Evolutionary conservation across 257 asterid genomes (phyloP).

Genomic region (Lycium barbarum): DNA sequence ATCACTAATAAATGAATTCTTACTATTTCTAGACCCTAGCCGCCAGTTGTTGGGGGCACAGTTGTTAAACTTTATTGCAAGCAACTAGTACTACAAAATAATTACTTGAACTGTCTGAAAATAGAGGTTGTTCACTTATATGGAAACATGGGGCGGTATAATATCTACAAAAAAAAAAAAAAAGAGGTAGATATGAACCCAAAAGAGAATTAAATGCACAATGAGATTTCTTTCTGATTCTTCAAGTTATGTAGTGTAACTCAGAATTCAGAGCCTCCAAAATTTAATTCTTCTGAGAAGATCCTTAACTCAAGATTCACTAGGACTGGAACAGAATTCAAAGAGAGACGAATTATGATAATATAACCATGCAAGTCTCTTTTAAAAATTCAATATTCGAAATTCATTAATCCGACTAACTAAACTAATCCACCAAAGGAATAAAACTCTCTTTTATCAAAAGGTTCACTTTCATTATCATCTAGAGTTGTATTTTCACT

Average conservation of each 20-base stretch:
- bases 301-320: constrained; percentile 7
- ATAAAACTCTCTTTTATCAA: too few species aligned
- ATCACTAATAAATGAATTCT: too few species aligned
- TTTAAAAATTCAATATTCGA: background rate
- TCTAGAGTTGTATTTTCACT: background rate
- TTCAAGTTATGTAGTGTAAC: constrained; percentile 1
- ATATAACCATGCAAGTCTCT: background rate
- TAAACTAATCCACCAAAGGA: too few species aligned
- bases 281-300: background rate
- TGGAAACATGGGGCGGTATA: background rate
- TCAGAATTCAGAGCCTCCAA: constrained; percentile 15
- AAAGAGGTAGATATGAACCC: background rate
- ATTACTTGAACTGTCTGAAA: background rate
- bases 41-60: constrained; percentile 8
- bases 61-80: constrained; percentile 1
- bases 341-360: background rate
- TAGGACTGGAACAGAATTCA: background rate
- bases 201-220: constrained; percentile 13
- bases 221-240: constrained; percentile 9
- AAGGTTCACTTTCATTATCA: too few species aligned
- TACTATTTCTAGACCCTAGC: background rate
- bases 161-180: background rate
- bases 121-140: background rate
- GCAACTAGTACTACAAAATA: constrained; percentile 1
- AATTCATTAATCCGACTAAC: background rate